Base-by-base conservation (phyloP, 371 early-diverging fungal species). In the Rhizopus stolonifer region DNA sequence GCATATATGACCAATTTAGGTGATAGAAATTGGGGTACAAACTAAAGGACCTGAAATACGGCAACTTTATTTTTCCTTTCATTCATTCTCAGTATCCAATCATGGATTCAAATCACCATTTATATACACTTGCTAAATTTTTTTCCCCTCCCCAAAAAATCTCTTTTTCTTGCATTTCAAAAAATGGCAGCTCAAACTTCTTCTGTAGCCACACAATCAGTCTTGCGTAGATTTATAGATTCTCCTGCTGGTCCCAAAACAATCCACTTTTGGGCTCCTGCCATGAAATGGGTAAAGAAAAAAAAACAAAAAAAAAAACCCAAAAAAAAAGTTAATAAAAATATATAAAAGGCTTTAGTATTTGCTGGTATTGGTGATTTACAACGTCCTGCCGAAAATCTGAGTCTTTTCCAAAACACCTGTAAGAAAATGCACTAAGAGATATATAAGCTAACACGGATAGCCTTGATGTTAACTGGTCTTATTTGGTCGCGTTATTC, bases 401-500 rank as follows among this genome's bases (percentile, higher is more conserved):
- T 98, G 61, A 87, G 87, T 52, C 72, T 93, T 45, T 74, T 81
- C 34, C 95, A 94, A 80, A 84, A 79, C 53, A 25, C 76, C 43
- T 83, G 90, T 90, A 82, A 63, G 79, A 68, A 8, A 3, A 3
- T 29, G n/a, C n/a, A n/a, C n/a, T n/a, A n/a, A n/a, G n/a, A n/a
- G n/a, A n/a, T n/a, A n/a, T 10, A 11, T 15, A 8, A 24, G 17
- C 6, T 2, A 15, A 19, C 19, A 42, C 5, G 55, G 45, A 22
- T 77, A 80, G 92, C 96, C 13, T 79, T 96, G 61, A 84, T 94
- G 19, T 92, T 93, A 46, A 96, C 98, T 18, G 98, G 98, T 46
- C 54, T 93, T 54, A 97, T 96, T 68, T 97, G 98, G 98, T 86
- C 92, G 21, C 90, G 98, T 43, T 97, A 95, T 74, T 91, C 96